Evolutionary conservation across 257 asterid genomes (phyloP), one percentile per base, ranked within the genome.

Genomic region (Lantana camara): DNA sequence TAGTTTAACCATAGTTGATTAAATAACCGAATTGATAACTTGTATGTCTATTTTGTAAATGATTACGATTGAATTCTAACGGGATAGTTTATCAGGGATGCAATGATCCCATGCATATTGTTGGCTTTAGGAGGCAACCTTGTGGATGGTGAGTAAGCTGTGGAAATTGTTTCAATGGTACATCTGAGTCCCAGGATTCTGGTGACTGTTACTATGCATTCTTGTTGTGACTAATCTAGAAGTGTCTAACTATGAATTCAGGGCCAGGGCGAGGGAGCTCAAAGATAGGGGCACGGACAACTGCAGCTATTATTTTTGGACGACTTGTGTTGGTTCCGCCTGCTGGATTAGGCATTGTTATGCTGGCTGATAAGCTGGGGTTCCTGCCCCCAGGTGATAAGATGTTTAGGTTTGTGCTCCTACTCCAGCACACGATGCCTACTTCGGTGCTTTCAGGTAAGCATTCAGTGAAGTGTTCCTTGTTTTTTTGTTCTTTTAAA

Each of bases 101-200:
- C 99, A 53, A 94, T 90, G 96, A 90, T 94, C 63, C 99, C 99
- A 17, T 90, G 97, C 85, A 94, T 94, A 80, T 66, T 94, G 67
- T 69, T 94, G 89, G 99, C 99, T 58, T 73, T 94, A 81, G 99
- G 98, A 71, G 99, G 99, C 78, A 94, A 94, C 83, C 96, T 94
- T 8, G 84, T 94, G 12, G 86, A 94, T 32, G 99, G 99, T 88
- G 74, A 80, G 83, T 30, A 9, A 51, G 47, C 42, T 61, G 15
- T 21, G 8, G 27, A 60, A 37, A 57, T 46, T 67, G 30, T 47
- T 66, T 42, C 9, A 11, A 57, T 14, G 2, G 9, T 61, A 27
- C 13, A 12, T 4, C 35, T 30, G 7, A 30, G 4, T 30, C 4
- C 35, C 7, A 12, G 22, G 14, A 8, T 16, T n/a, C 8, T 49